Evolutionary conservation across 306 rosid species (phyloP).

Genomic region (Calophaca sinica): DNA sequence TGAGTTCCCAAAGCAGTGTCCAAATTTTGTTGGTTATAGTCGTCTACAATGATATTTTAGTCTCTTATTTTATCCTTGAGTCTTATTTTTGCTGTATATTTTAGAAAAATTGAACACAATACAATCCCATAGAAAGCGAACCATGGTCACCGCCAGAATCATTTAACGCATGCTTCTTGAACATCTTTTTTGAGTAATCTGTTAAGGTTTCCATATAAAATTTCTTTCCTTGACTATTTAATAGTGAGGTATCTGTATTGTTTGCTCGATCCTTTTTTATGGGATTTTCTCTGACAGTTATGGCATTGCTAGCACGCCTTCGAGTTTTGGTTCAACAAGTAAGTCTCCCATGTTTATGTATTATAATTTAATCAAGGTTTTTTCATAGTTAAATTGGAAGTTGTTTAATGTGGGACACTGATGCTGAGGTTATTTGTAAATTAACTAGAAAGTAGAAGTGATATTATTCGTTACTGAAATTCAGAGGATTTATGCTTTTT

Average conservation of each 20-base stretch:
- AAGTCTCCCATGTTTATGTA: constrained; percentile 46
- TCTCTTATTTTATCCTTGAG: constrained; percentile 10
- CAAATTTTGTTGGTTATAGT: not conserved
- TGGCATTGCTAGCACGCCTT: constrained; percentile 86
- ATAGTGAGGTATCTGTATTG: constrained; percentile 76
- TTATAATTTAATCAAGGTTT: constrained; percentile 11
- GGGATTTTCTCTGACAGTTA: constrained; percentile 71
- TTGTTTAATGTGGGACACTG: not conserved
- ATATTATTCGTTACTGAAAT: constrained; percentile 17
- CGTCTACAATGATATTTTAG: not conserved
- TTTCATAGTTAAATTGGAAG: constrained; percentile 13
- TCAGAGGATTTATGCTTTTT: not conserved
- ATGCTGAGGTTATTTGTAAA: constrained; percentile 1
- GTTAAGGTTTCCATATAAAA: constrained; percentile 12
- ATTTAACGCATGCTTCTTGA: constrained; percentile 20
- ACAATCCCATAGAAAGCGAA: not conserved
- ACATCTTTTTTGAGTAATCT: constrained; percentile 2
- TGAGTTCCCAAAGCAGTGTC: constrained; percentile 24
- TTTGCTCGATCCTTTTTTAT: constrained; percentile 81
- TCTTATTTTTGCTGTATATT: constrained; percentile 25
- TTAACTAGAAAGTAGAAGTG: constrained; percentile 9
- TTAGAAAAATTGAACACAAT: not conserved
- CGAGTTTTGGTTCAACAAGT: constrained; percentile 89
- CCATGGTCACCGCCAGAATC: not conserved
- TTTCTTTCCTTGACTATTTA: constrained; percentile 63